phyloP scores from a whole-genome alignment of 2,329 filamentous ascomycete species.

The Cladophialophora carrionii region DNA sequence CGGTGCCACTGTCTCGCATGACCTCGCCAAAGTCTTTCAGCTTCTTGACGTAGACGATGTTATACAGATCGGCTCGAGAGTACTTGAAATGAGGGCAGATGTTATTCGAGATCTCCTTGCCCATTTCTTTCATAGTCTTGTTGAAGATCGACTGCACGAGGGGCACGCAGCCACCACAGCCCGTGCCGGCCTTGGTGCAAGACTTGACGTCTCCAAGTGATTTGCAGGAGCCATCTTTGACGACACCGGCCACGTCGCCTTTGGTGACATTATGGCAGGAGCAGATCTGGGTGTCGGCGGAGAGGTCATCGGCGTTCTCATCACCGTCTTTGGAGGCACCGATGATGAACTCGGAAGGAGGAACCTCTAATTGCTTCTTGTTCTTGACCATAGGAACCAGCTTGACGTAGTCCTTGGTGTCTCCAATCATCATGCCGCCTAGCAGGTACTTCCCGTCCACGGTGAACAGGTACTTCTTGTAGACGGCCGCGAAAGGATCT shows the following conservation, averaged over 20 bases:
- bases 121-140: constrained; percentile 81
- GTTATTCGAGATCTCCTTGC: constrained; percentile 83
- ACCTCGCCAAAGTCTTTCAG: constrained; percentile 72
- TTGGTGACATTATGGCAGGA: constrained; percentile 93
- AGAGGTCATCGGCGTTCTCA: constrained; percentile 73
- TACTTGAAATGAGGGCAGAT: constrained; percentile 82
- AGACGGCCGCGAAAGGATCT: constrained; percentile 83
- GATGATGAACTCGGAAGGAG: constrained; percentile 81
- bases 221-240: constrained; percentile 80
- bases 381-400: constrained; percentile 84
- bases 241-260: constrained; percentile 70
- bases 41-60: constrained; percentile 81
- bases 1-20: constrained; percentile 76
- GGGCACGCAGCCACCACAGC: constrained; percentile 88
- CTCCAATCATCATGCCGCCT: constrained; percentile 97
- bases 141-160: constrained; percentile 89
- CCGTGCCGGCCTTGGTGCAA: constrained; percentile 89
- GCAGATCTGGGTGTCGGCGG: constrained; percentile 85
- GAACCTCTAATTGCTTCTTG: constrained; percentile 75
- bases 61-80: constrained; percentile 85
- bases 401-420: constrained; percentile 88
- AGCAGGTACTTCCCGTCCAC: constrained; percentile 85
- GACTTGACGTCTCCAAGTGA: constrained; percentile 81
- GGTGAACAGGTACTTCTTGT: constrained; percentile 93
- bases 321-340: constrained; percentile 74